Conservation (phyloP, 257 asterid genomes). For the Solanum sitiens region DNA sequence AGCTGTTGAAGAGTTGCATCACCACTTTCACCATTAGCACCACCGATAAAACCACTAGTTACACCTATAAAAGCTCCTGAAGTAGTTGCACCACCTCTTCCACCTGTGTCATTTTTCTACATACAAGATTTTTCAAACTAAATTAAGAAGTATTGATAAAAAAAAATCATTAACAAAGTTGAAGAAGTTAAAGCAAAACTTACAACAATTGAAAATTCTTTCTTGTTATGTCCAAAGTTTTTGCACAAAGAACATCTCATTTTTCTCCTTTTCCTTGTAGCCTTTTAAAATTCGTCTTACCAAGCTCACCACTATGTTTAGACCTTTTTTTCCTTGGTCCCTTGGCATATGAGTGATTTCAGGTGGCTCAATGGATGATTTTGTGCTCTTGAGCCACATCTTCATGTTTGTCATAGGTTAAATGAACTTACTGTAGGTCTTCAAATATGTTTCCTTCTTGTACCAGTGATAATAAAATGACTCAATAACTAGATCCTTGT, state of each 20-base stretch:
- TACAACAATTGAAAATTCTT: too few relatives aligned
- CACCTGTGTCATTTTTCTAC: background rate
- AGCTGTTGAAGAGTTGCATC: too few relatives aligned
- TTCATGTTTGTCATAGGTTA: background rate
- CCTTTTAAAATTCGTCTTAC: background rate
- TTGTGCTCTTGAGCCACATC: background rate
- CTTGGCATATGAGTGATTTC: background rate
- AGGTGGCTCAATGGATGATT: background rate
- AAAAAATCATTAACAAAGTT: too few relatives aligned
- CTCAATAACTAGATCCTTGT: background rate
- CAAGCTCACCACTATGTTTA: background rate
- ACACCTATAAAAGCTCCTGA: background rate
- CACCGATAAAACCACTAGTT: too few relatives aligned
- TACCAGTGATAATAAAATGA: background rate
- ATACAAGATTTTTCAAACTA: background rate
- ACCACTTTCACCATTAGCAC: too few relatives aligned
- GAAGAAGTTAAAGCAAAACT: background rate
- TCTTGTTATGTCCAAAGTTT: background rate
- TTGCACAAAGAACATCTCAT: too few relatives aligned
- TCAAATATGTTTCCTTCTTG: background rate
- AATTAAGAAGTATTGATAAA: too few relatives aligned
- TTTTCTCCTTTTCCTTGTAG: background rate
- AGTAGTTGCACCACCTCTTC: background rate
- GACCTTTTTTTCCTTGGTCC: background rate
- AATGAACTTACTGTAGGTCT: background rate